phyloP scores from a whole-genome alignment of 495 filamentous ascomycete species.

The Chlorociboria aeruginascens region DNA sequence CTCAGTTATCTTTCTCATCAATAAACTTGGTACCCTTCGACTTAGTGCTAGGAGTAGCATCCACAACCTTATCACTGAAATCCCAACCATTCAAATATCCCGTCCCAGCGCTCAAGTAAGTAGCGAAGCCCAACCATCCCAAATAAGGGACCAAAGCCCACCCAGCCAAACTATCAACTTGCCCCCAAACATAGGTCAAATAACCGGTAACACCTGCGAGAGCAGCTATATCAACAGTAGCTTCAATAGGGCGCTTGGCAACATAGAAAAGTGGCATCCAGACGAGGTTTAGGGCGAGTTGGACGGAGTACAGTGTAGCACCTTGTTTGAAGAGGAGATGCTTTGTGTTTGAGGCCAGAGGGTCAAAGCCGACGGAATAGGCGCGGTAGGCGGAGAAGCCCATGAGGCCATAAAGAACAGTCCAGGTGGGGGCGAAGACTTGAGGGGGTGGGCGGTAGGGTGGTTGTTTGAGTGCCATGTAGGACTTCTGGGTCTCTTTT shows the following conservation, averaged over 20 bases:
- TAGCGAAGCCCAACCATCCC: conserved; percentile 73
- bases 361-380: conserved; percentile 41
- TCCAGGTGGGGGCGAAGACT: conserved; percentile 82
- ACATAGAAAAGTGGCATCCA: conserved; percentile 96
- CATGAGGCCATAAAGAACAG: conserved; percentile 74
- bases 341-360: conserved; percentile 24
- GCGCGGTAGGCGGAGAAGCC: conserved; percentile 74
- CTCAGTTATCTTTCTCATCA: conserved; percentile 24
- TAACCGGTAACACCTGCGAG: conserved; percentile 58
- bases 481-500: conserved; percentile 46
- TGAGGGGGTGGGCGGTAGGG: conserved; percentile 66
- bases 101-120: conserved; percentile 59
- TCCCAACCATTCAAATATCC: conserved; percentile 73
- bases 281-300: conserved; percentile 69
- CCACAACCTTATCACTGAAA: conserved; percentile 33
- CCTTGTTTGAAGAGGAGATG: conserved; percentile 38
- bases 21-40: conserved; percentile 24
- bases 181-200: conserved; percentile 60
- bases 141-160: conserved; percentile 54
- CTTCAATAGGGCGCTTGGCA: conserved; percentile 53
- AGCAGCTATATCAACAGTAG: conserved; percentile 62
- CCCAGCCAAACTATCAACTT: conserved; percentile 57
- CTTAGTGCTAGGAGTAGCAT: conserved; percentile 9
- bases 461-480: conserved; percentile 62
- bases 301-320: conserved; percentile 67